Evolutionary conservation across 352 stramenopile species (phyloP), one percentile per base, ranked within the genome.

Genomic region (Globisporangium cederbergense): DNA sequence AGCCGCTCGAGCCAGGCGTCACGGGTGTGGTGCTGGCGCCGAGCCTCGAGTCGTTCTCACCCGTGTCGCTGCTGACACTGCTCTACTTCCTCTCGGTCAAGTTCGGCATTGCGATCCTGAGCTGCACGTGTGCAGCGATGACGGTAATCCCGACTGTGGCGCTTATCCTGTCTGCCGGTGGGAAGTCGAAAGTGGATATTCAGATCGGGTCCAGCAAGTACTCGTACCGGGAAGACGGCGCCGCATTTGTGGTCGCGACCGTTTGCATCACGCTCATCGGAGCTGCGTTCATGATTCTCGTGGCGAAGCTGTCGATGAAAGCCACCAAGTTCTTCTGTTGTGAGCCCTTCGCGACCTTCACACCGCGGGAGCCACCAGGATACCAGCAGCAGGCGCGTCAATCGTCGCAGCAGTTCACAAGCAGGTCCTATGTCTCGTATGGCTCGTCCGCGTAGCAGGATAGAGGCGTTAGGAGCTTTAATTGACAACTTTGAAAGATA

Each of bases 1-100:
- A 61, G 18, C 62, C 52, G 22, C 18, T 22, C 4, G 34, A 57
- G 16, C 13, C 34, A 7, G 47, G 47, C 18, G 28, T 58, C 4
- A 34, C 32, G 22, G 58, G 58, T 8, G 22, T 58, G 16, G 50
- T 65, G 49, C 71, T 91, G 28, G 69, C 79, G 18, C 75, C 80
- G 8, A 75, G 64, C 18, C 66, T 91, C 16, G 55, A 72, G 42
- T 62, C 65, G 64, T 86, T 90, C 67, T 91, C 80, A 25, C 81
- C 79, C 58, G 46, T 88, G 38, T 86, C 80, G 30, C 70, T 91
- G 45, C 79, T 86, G 71, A 79, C 76, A 70, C 75, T 89, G 61
- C 71, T 90, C 47, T 91, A 91, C 64, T 90, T 88, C 58, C 61
- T 79, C 57, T 67, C 75, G 8, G 62, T 88, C 62, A 91, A 91